Evolutionary conservation across 495 filamentous ascomycete genomes (phyloP).

Genomic region (Evernia prunastri): DNA sequence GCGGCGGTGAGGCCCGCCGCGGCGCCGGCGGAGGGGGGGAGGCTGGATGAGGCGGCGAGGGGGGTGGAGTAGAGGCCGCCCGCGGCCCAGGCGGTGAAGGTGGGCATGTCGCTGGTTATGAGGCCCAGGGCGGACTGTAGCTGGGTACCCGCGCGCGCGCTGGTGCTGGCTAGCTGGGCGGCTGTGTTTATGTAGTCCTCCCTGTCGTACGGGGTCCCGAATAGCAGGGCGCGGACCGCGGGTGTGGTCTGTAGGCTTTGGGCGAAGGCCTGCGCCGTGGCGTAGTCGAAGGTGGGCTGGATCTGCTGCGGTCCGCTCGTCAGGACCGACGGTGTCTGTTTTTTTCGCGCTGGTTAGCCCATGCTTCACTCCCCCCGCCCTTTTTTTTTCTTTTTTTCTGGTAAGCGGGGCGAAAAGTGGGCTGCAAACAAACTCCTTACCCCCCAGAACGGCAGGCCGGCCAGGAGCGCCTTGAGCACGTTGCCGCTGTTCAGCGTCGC

Average conservation of each 20-base stretch:
- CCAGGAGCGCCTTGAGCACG: background rate
- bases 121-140: background rate
- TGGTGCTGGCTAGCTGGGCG: background rate
- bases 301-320: background rate
- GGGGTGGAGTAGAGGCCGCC: background rate
- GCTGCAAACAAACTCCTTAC: no score
- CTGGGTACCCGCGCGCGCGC: background rate
- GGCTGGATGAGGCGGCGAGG: background rate
- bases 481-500: slow-evolving; percentile 1
- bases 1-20: background rate
- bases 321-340: slow-evolving; percentile 3
- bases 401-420: no score
- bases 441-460: slow-evolving; percentile 10
- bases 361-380: no score
- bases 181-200: background rate
- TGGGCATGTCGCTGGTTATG: background rate
- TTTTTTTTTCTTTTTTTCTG: no score
- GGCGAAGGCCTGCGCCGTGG: background rate
- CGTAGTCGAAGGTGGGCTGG: background rate
- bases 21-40: background rate
- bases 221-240: background rate
- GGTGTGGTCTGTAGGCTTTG: slow-evolving; percentile 1
- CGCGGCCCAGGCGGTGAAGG: slow-evolving; percentile 9
- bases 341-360: no score
- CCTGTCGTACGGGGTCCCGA: background rate